Conservation (phyloP, 2,329 filamentous ascomycete species). For the Beauveria asiatica region DNA sequence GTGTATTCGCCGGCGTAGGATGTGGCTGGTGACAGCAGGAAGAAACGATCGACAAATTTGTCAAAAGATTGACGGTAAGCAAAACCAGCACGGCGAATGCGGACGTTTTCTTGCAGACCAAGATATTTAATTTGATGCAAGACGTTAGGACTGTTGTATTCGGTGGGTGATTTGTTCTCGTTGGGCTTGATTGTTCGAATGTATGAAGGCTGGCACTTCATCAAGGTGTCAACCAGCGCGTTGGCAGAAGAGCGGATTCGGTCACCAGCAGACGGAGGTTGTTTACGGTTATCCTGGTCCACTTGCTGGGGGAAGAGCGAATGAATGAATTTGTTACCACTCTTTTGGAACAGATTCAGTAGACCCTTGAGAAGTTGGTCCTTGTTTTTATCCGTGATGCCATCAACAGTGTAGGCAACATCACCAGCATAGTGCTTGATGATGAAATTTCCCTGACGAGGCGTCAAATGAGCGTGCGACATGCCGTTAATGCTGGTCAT, state of each 20-base stretch:
- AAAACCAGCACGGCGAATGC: conserved; percentile 91
- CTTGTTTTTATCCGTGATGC: conserved; percentile 99
- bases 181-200: conserved; percentile 99
- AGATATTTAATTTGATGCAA: conserved; percentile 98
- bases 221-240: conserved; percentile 85
- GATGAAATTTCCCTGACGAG: conserved; percentile 90
- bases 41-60: conserved; percentile 97
- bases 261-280: conserved; percentile 89
- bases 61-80: conserved; percentile 96
- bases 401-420: conserved; percentile 86
- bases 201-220: conserved; percentile 96
- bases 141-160: conserved; percentile 88
- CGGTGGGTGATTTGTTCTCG: conserved; percentile 91
- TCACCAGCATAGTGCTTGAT: conserved; percentile 99
- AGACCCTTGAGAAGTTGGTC: conserved; percentile 93
- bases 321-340: conserved; percentile 79
- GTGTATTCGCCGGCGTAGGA: conserved; percentile 97
- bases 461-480: conserved; percentile 83
- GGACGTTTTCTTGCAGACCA: conserved; percentile 97
- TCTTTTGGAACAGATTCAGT: conserved; percentile 75
- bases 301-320: conserved; percentile 86
- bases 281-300: conserved; percentile 89
- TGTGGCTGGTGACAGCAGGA: conserved; percentile 85
- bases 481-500: conserved; percentile 88
- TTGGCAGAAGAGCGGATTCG: conserved; percentile 95